Percentiles rank a stretch among this genome's conserved stretches.
Evolutionary conservation across 805 yeast genomes (phyloP).

Genomic region (Sugiyamaella qingdaonensis): DNA sequence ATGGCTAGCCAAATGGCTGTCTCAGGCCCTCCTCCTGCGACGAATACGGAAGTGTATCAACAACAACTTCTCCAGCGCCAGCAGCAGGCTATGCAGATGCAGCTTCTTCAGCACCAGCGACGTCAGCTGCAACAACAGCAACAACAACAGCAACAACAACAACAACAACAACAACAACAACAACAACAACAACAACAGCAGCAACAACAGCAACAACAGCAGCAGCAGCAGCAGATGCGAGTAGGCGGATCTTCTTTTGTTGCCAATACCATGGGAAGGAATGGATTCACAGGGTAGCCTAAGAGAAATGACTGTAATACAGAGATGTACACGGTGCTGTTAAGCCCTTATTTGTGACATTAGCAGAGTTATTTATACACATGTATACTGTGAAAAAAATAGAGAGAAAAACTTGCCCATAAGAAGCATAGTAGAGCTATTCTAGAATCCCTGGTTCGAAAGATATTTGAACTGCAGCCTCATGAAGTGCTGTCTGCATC

Average conservation of each 20-base stretch:
- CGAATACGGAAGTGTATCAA: conserved; percentile 10
- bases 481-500: neutral
- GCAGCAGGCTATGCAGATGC: conserved; percentile 12
- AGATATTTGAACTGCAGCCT: no score
- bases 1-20: neutral
- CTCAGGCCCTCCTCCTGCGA: conserved; percentile 10
- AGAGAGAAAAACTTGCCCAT: no score
- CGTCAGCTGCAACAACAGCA: conserved; percentile 30
- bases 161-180: conserved; percentile 29
- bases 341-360: no score
- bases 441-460: no score
- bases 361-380: no score
- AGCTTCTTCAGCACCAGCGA: conserved; percentile 21
- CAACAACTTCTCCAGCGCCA: conserved; percentile 15
- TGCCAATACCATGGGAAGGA: no score
- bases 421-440: no score
- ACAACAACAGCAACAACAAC: conserved; percentile 19
- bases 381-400: no score
- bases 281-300: no score
- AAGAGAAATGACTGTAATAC: no score
- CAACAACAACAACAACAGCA: conserved; percentile 27
- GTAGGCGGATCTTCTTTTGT: neutral
- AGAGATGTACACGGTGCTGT: no score
- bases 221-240: conserved; percentile 27
- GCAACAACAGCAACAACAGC: conserved; percentile 31